These are phyloP conservation scores for Cladosporium phlei DNA, from an alignment of 2,329 filamentous ascomycete species.

Conservation along the genomic window DNA sequence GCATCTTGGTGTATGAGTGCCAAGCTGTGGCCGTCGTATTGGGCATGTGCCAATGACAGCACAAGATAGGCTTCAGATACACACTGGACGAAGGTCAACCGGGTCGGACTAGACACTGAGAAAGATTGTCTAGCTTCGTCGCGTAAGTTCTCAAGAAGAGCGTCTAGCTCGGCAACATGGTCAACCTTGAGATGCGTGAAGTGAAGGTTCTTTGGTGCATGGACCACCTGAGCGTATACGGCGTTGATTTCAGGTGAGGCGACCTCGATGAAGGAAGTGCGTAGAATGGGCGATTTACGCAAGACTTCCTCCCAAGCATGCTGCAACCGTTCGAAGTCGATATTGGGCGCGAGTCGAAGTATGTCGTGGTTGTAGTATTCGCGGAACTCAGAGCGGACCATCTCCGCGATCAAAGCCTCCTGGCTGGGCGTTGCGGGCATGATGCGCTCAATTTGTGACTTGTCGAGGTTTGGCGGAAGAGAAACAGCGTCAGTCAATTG, in stretches of 20 bases:
- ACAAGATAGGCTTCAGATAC: conserved; percentile 41
- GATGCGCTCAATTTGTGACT: conserved; percentile 49
- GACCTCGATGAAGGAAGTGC: conserved; percentile 67
- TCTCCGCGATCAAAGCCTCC: conserved; percentile 79
- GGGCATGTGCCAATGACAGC: conserved; percentile 75
- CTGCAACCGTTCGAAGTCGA: conserved; percentile 55
- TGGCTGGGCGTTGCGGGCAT: conserved; percentile 78
- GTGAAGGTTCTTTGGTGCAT: conserved; percentile 30
- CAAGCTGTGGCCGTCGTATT: conserved; percentile 88
- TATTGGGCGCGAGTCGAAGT: conserved; percentile 52
- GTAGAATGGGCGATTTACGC: conserved; percentile 61
- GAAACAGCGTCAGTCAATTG: conserved; percentile 10
- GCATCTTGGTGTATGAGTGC: conserved; percentile 68
- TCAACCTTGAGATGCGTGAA: conserved; percentile 29
- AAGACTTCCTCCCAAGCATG: conserved; percentile 60
- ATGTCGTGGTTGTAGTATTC: conserved; percentile 86
- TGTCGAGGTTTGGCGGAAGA: conserved; percentile 12
- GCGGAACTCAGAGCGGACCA: conserved; percentile 67
- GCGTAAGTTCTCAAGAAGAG: conserved; percentile 31
- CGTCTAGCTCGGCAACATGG: conserved; percentile 27
- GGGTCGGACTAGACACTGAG: conserved; percentile 22
- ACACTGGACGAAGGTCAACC: conserved; percentile 37
- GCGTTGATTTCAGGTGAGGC: conserved; percentile 54
- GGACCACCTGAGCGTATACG: conserved; percentile 55
- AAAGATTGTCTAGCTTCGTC: conserved; percentile 36